A percentile compares a stretch with the other conserved stretches of the same genome.
phyloP scores from a whole-genome alignment of 768 basidiomycete species.

The Mrakia blollopis region DNA sequence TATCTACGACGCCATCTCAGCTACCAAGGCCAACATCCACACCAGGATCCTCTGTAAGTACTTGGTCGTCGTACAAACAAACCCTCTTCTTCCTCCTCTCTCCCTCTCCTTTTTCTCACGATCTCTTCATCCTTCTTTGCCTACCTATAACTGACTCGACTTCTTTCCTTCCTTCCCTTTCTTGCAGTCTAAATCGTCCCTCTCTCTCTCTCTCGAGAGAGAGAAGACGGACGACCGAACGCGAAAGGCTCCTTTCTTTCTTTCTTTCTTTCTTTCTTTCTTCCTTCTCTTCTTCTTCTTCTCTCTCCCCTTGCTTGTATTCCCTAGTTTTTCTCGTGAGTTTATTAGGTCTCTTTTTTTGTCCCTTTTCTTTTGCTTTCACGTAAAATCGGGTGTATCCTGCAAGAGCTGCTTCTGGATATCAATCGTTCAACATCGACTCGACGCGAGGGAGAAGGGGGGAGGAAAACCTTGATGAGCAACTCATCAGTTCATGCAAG shows the following conservation, averaged over 20 bases:
- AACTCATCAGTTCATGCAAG: no score
- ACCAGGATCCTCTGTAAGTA: constrained; percentile 65
- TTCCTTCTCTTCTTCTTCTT: no score
- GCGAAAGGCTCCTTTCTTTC: neutral
- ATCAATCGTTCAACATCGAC: neutral
- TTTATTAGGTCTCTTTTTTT: neutral
- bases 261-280: neutral
- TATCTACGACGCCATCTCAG: constrained; percentile 70
- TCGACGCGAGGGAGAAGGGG: no score
- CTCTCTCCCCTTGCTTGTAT: no score
- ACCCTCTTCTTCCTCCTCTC: neutral
- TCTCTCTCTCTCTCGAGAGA: no score
- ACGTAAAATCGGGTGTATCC: neutral
- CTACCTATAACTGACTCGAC: neutral
- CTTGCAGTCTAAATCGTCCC: neutral
- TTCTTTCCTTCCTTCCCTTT: neutral
- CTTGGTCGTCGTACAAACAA: no score
- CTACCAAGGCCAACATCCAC: constrained; percentile 78
- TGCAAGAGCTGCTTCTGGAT: neutral
- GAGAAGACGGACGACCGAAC: no score
- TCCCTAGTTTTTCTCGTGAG: no score
- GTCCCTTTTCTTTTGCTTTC: neutral
- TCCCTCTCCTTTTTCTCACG: neutral
- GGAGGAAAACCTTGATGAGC: no score
- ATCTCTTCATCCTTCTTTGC: neutral